phyloP scores from a whole-genome alignment of 2,329 filamentous ascomycete species.

The Neophaeococcomyces mojaviensis region DNA sequence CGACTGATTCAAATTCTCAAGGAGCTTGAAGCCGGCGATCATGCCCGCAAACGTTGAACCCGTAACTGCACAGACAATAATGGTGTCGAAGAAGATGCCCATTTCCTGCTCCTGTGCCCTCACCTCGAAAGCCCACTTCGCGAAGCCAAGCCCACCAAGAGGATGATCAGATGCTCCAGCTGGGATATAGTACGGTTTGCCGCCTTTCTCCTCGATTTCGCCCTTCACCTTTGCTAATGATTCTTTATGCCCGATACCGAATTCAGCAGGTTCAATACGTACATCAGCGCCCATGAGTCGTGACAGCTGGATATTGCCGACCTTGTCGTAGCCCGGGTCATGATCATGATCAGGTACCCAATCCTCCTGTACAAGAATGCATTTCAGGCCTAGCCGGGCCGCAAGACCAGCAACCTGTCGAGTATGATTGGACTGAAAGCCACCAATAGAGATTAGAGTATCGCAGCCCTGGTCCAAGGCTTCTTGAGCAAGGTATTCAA shows the following conservation, averaged over 20 bases:
- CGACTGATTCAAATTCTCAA: constrained; percentile 40
- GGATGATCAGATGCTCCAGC: constrained; percentile 65
- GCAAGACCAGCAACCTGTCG: constrained; percentile 59
- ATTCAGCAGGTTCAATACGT: constrained; percentile 51
- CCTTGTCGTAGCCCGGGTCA: constrained; percentile 53
- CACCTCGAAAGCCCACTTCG: constrained; percentile 64
- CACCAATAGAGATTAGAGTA: constrained; percentile 60
- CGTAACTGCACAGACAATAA: constrained; percentile 64
- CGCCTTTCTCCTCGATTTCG: constrained; percentile 46
- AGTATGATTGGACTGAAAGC: constrained; percentile 64
- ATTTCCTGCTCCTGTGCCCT: constrained; percentile 53
- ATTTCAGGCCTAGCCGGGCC: constrained; percentile 48
- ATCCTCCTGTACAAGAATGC: constrained; percentile 54
- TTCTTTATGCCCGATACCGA: constrained; percentile 62
- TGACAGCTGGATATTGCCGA: constrained; percentile 65
- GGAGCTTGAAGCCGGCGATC: constrained; percentile 63
- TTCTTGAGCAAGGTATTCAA: constrained; percentile 63
- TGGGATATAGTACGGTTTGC: constrained; percentile 64
- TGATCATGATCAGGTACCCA: constrained; percentile 53
- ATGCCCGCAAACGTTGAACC: constrained; percentile 65
- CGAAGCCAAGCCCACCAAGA: constrained; percentile 62
- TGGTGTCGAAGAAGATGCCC: constrained; percentile 59
- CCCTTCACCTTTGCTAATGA: constrained; percentile 49
- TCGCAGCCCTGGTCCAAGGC: constrained; percentile 50
- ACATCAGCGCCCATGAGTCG: constrained; percentile 61